Base-by-base conservation (phyloP, 1,284 basidiomycete genomes). In the Ustilago bromivora region DNA sequence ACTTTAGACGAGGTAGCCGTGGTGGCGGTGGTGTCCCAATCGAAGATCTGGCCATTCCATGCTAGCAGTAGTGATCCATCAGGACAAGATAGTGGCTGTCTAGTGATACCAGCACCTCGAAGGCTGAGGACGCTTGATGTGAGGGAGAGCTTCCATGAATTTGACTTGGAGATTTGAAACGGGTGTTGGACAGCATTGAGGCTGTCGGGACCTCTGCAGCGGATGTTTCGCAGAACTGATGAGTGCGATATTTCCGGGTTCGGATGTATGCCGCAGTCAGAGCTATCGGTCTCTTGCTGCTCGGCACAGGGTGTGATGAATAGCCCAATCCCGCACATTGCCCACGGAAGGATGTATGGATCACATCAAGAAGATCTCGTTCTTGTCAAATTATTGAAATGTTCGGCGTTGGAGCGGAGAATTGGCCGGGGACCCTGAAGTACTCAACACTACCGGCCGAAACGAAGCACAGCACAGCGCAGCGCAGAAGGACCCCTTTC, bases 41-140 rank as follows among this genome's bases (percentile, higher is more conserved):
- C 71, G 43, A 84, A 85, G 38, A 85, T 74, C 65, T 85, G 77
- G 7, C 84, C 84, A 54, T 84, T 85, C 84, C 84, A 85, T 2
- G 72, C 62, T n/a, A 84, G 56, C 3, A 65, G 17, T 7, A 80
- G 58, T 11, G 65, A 53, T 8, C 49, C 61, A 35, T 78, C 61
- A n/a, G 9, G 11, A 46, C 46, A 56, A 0, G 28, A 15, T 0
- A 84, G 41, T 10, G 84, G 84, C 55, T 85, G 84, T 15, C 28
- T 7, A 1, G 79, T 80, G 5, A 79, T 35, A 9, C 60, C 65
- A 3, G 38, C 55, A 46, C 84, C 84, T 9, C 82, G 79, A n/a
- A 85, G 78, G 38, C 74, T 62, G 53, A 85, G 78, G 2, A 85
- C 84, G 61, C 67, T 74, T 12, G 71, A 63, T 7, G 67, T 46